Evolutionary conservation across 2,329 filamentous ascomycete species (phyloP).

Genomic region (Byssoonygena ceratinophila): DNA sequence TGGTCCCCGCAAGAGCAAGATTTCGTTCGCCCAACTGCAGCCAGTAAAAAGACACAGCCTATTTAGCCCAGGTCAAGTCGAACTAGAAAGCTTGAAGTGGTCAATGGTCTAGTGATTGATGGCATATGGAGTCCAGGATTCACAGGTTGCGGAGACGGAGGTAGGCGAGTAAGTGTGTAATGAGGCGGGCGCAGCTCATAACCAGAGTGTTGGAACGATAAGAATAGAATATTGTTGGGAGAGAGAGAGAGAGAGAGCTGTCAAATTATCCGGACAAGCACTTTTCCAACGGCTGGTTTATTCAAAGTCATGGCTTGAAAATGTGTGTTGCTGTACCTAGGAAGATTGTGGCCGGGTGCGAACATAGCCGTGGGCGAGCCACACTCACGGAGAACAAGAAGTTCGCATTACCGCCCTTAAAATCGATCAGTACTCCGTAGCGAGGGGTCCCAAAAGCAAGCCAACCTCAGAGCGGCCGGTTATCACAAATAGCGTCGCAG

Average conservation of each 20-base stretch:
- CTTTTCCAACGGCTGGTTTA: neutral
- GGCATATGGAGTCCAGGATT: neutral
- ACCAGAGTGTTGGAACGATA: neutral
- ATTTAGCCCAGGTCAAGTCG: neutral
- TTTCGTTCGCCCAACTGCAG: slow-evolving; percentile 1
- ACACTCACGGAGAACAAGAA: slow-evolving; percentile 1
- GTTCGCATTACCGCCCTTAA: slow-evolving; percentile 5
- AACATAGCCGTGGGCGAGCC: slow-evolving; percentile 2
- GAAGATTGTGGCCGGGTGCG: neutral
- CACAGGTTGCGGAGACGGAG: slow-evolving; percentile 1
- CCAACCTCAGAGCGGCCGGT: neutral
- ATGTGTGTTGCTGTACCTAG: neutral
- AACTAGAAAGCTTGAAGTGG: neutral
- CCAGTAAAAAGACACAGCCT: slow-evolving; percentile 6
- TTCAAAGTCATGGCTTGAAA: neutral
- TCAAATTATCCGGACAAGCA: neutral
- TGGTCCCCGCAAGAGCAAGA: neutral
- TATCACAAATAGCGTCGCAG: slow-evolving; percentile 12
- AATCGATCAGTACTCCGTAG: neutral
- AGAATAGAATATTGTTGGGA: neutral
- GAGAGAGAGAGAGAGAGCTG: neutral
- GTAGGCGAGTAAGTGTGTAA: neutral
- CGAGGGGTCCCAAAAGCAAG: neutral
- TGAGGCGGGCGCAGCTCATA: neutral
- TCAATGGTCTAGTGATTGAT: neutral